Conservation (phyloP, 2,329 filamentous ascomycete genomes). For the Aureobasidium mangrovei region DNA sequence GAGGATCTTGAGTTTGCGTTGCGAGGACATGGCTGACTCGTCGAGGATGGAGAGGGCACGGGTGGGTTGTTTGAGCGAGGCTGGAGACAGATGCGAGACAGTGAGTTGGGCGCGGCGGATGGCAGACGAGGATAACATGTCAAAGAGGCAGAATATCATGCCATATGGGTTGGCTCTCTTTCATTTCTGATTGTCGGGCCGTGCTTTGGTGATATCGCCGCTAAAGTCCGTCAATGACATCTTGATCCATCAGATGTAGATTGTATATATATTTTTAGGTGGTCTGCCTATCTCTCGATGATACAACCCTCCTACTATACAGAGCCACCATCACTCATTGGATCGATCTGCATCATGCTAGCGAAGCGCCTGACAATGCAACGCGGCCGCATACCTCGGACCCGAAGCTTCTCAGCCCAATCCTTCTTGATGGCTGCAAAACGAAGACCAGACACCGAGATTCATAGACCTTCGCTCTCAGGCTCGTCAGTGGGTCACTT, state of each 20-base stretch:
- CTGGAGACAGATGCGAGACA: background rate
- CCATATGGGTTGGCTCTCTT: background rate
- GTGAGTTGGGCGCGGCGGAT: background rate
- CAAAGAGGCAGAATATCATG: background rate
- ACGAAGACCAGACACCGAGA: background rate
- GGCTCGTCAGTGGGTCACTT: conserved; percentile 23
- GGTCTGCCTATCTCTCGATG: too few species aligned
- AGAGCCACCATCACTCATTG: too few species aligned
- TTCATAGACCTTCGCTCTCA: conserved; percentile 23
- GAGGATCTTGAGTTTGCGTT: conserved; percentile 35
- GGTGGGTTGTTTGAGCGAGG: background rate
- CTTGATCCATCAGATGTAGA: background rate
- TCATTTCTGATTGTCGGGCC: background rate
- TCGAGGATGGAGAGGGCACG: background rate
- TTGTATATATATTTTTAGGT: background rate
- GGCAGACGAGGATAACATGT: conserved; percentile 4
- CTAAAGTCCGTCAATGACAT: conserved; percentile 9
- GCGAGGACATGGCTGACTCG: background rate
- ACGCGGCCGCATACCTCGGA: background rate
- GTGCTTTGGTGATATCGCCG: background rate
- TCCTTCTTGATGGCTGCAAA: background rate
- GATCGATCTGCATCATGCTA: background rate
- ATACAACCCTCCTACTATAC: background rate
- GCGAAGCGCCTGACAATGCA: background rate
- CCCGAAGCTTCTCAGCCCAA: background rate